phyloP scores from a whole-genome alignment of 2,329 filamentous ascomycete species.

The Calonectria pteridis region DNA sequence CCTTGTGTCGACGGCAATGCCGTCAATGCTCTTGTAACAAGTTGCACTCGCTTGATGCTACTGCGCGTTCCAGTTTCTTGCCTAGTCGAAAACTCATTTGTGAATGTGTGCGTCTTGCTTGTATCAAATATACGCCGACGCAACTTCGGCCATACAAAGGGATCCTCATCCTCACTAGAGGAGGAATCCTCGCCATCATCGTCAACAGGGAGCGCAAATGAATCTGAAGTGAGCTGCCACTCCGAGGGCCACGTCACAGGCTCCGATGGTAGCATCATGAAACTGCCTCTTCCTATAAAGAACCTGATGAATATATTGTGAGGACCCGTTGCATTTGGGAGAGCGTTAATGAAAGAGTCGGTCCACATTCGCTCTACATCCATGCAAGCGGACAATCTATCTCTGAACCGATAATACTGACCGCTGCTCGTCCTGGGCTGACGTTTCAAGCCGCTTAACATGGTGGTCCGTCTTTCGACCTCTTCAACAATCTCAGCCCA shows the following conservation, averaged over 20 bases:
- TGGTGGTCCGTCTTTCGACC: conserved; percentile 44
- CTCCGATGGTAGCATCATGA: conserved; percentile 1
- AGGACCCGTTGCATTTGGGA: conserved; percentile 43
- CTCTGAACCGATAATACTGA: conserved; percentile 38
- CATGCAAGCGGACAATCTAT: conserved; percentile 55
- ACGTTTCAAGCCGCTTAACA: conserved; percentile 28
- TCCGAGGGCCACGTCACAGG: conserved; percentile 43
- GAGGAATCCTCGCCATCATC: conserved; percentile 23
- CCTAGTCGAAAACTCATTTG: background rate
- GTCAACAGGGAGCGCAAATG: conserved; percentile 27
- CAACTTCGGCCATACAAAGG: conserved; percentile 31
- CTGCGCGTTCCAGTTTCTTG: conserved; percentile 19
- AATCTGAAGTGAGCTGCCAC: conserved; percentile 40
- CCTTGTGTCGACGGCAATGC: conserved; percentile 33
- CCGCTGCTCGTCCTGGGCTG: conserved; percentile 15
- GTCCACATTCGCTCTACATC: conserved; percentile 60
- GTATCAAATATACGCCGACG: background rate
- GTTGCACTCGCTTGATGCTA: conserved; percentile 46
- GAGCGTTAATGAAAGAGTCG: conserved; percentile 41
- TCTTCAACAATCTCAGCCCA: conserved; percentile 47
- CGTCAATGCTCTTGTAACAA: conserved; percentile 47
- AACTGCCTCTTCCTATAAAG: conserved; percentile 24
- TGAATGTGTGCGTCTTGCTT: background rate
- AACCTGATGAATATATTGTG: conserved; percentile 50
- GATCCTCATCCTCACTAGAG: conserved; percentile 37